Conservation (phyloP, 352 stramenopile genomes). For the Achlya hypogyna region DNA sequence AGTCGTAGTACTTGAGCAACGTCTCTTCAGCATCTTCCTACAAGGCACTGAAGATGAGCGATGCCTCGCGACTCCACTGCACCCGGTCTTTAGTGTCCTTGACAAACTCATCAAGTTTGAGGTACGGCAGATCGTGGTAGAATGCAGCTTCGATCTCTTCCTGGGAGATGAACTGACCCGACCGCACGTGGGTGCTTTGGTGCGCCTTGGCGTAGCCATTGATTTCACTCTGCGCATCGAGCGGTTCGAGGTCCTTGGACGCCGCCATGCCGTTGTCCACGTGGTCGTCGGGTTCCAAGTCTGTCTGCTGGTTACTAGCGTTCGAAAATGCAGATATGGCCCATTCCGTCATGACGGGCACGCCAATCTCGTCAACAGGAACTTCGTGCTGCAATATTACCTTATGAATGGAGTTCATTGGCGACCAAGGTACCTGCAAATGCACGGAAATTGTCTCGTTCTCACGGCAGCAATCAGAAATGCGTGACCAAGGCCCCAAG, state of each 20-base stretch:
- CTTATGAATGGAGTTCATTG: background rate
- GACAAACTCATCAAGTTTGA: conserved; percentile 44
- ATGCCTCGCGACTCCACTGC: conserved; percentile 12
- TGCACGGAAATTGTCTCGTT: conserved; percentile 55
- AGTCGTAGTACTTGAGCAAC: conserved; percentile 41
- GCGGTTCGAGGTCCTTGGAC: background rate
- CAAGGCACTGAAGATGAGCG: background rate
- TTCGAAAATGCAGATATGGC: conserved; percentile 45
- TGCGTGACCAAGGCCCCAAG: conserved; percentile 38
- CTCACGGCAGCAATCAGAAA: conserved; percentile 60
- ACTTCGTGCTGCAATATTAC: conserved; percentile 51
- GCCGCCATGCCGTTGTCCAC: background rate
- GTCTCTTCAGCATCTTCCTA: conserved; percentile 38
- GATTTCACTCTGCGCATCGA: background rate
- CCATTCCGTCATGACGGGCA: conserved; percentile 57
- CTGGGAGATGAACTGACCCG: conserved; percentile 66
- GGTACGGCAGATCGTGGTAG: conserved; percentile 59
- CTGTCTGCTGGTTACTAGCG: conserved; percentile 17
- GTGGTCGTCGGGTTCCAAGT: background rate
- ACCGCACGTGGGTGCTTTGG: conserved; percentile 66
- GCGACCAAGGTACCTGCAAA: conserved; percentile 36
- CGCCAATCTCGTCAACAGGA: conserved; percentile 70
- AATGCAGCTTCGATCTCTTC: conserved; percentile 75
- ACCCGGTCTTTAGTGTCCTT: conserved; percentile 35
- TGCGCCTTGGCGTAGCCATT: conserved; percentile 45